Conservation (phyloP, 306 rosid genomes). For the Gastrolobium bilobum region DNA sequence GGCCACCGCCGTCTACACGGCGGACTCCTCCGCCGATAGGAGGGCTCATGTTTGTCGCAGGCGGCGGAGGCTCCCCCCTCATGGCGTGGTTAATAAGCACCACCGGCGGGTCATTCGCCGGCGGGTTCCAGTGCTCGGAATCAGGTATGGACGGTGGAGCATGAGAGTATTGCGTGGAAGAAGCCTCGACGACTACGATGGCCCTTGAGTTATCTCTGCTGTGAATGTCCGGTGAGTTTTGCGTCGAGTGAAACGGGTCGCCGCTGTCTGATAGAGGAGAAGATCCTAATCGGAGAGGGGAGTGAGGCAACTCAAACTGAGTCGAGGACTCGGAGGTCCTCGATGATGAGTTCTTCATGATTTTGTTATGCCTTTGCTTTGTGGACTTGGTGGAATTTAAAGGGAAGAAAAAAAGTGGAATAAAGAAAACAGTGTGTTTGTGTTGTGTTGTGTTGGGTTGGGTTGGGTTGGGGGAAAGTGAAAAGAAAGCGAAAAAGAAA, state of each 20-base stretch:
- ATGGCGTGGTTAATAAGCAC: slow-evolving; percentile 53
- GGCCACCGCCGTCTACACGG: slow-evolving; percentile 4
- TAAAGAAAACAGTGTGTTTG: slow-evolving; percentile 37
- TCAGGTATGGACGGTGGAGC: slow-evolving; percentile 41
- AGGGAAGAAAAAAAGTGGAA: slow-evolving; percentile 31
- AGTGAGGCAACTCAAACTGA: slow-evolving; percentile 68
- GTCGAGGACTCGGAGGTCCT: slow-evolving; percentile 65
- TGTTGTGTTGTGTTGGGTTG: no score
- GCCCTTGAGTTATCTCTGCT: slow-evolving; percentile 68
- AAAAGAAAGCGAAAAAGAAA: slow-evolving; percentile 28
- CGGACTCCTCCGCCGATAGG: slow-evolving; percentile 4
- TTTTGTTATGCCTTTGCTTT: slow-evolving; percentile 28
- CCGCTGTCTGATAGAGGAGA: slow-evolving; percentile 80
- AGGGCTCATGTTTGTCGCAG: slow-evolving; percentile 59
- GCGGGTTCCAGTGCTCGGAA: slow-evolving; percentile 46
- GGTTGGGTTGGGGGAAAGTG: slow-evolving; percentile 56
- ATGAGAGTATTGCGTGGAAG: slow-evolving; percentile 58
- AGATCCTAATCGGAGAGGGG: slow-evolving; percentile 75
- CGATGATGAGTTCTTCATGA: slow-evolving; percentile 69
- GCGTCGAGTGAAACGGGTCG: slow-evolving; percentile 76
- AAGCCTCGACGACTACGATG: slow-evolving; percentile 60
- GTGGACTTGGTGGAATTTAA: slow-evolving; percentile 43
- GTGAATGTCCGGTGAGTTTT: slow-evolving; percentile 57
- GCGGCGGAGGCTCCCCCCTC: slow-evolving; percentile 60
- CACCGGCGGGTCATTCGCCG: slow-evolving; percentile 46